Evolutionary conservation across 2,329 filamentous ascomycete species (phyloP).

Genomic region (Cytospora piceae): DNA sequence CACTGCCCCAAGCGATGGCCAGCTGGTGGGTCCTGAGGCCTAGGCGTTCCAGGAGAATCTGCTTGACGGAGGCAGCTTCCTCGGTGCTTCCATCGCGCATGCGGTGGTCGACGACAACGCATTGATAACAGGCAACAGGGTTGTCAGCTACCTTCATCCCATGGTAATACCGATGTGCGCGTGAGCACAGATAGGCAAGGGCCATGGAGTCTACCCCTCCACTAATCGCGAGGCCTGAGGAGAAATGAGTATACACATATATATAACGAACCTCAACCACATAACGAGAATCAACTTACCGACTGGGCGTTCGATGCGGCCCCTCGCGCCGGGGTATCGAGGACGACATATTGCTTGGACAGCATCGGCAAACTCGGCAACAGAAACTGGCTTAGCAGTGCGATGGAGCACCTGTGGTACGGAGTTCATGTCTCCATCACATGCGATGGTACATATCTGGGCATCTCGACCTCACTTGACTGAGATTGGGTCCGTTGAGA

Average conservation of each 20-base stretch:
- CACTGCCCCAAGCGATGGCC: constrained; percentile 54
- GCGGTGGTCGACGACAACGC: constrained; percentile 61
- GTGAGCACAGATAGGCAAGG: constrained; percentile 73
- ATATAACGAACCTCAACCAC: not conserved
- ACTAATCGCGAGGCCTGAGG: constrained; percentile 76
- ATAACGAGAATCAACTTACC: constrained; percentile 41
- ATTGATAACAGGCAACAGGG: constrained; percentile 46
- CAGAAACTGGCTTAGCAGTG: constrained; percentile 44
- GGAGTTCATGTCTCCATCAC: constrained; percentile 46
- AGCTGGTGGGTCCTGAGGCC: constrained; percentile 38
- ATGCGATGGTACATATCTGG: not conserved
- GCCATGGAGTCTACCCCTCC: constrained; percentile 99
- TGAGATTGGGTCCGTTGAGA: not conserved
- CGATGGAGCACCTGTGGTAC: constrained; percentile 45
- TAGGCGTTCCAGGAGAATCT: constrained; percentile 40
- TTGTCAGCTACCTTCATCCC: constrained; percentile 50
- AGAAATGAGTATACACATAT: not conserved
- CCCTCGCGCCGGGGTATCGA: constrained; percentile 50
- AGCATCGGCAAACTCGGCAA: constrained; percentile 51
- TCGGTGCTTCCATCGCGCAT: constrained; percentile 54
- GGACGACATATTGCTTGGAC: constrained; percentile 54
- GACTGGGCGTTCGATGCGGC: constrained; percentile 43
- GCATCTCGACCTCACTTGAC: constrained; percentile 1
- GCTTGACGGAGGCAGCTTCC: constrained; percentile 56
- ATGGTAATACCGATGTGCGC: constrained; percentile 43